Conservation (phyloP, 2,329 filamentous ascomycete genomes). For the Monosporascus sp. region DNA sequence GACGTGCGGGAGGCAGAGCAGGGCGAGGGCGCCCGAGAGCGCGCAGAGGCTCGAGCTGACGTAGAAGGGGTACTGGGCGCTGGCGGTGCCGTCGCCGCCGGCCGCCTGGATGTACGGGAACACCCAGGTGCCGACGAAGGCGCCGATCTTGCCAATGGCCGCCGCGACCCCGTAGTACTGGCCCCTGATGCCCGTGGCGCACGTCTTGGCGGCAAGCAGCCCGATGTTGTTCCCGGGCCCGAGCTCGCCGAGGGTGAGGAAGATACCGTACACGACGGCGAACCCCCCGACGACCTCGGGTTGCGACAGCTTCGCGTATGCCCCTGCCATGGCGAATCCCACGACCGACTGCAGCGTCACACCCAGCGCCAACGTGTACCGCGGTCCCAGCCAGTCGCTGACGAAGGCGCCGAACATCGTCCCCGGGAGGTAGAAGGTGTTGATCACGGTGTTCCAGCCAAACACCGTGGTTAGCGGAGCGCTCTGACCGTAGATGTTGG, state of each 20-base stretch:
- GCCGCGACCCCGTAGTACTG: slow-evolving; percentile 67
- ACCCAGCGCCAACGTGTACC: slow-evolving; percentile 65
- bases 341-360: slow-evolving; percentile 69
- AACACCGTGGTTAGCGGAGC: slow-evolving; percentile 70
- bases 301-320: slow-evolving; percentile 65
- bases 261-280: slow-evolving; percentile 74
- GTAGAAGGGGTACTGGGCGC: slow-evolving; percentile 84
- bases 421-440: slow-evolving; percentile 83
- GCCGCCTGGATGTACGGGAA: slow-evolving; percentile 68
- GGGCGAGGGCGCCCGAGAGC: slow-evolving; percentile 61
- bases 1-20: slow-evolving; percentile 69
- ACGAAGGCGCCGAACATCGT: slow-evolving; percentile 71
- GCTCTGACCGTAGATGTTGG: slow-evolving; percentile 53
- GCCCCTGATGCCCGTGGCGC: slow-evolving; percentile 80
- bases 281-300: slow-evolving; percentile 66
- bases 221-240: slow-evolving; percentile 92
- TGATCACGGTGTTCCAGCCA: slow-evolving; percentile 85
- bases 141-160: slow-evolving; percentile 69
- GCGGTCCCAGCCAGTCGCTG: slow-evolving; percentile 74
- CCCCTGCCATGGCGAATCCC: slow-evolving; percentile 84
- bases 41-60: slow-evolving; percentile 74
- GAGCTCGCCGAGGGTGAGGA: slow-evolving; percentile 71
- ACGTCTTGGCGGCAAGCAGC: slow-evolving; percentile 79
- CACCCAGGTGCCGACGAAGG: slow-evolving; percentile 81
- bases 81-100: slow-evolving; percentile 48